Conservation (phyloP, 73 alveolate species). For the Paramecium sexaurelia region DNA sequence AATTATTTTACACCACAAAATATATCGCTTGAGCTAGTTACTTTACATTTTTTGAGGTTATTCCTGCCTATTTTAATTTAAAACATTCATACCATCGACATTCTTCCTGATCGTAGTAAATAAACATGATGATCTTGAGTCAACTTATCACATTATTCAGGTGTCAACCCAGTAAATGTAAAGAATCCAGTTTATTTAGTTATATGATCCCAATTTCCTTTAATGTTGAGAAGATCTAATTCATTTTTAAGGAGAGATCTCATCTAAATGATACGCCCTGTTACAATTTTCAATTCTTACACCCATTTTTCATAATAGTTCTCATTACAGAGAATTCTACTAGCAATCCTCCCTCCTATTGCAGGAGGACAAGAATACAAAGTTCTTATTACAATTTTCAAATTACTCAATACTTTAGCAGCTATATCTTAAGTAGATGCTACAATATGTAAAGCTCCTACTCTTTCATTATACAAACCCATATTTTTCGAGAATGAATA, state of each 20-base stretch:
- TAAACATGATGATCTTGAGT: slow-evolving; percentile 89
- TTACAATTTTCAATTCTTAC: slow-evolving; percentile 83
- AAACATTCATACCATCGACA: slow-evolving; percentile 79
- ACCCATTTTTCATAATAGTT: slow-evolving; percentile 82
- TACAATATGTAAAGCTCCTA: slow-evolving; percentile 91
- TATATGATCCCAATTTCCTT: slow-evolving; percentile 93
- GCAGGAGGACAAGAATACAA: slow-evolving; percentile 95
- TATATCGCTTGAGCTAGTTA: not conserved
- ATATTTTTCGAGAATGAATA: slow-evolving; percentile 96
- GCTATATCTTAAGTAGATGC: slow-evolving; percentile 85
- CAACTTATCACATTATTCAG: slow-evolving; percentile 87
- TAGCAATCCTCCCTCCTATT: slow-evolving; percentile 95
- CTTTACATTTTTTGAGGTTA: slow-evolving; percentile 83
- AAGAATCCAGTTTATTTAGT: slow-evolving; percentile 95
- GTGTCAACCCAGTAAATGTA: slow-evolving; percentile 94
- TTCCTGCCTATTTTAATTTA: slow-evolving; percentile 78
- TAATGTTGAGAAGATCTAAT: slow-evolving; percentile 74
- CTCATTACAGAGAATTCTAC: slow-evolving; percentile 23
- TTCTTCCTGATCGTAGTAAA: slow-evolving; percentile 88
- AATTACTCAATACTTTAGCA: slow-evolving; percentile 77
- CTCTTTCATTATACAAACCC: slow-evolving; percentile 96
- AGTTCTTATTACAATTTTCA: slow-evolving; percentile 85
- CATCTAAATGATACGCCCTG: slow-evolving; percentile 89
- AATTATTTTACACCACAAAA: not conserved
- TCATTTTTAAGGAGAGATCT: slow-evolving; percentile 81